Base-by-base conservation (phyloP, 2,329 filamentous ascomycete genomes). In the Venturia pyrina region DNA sequence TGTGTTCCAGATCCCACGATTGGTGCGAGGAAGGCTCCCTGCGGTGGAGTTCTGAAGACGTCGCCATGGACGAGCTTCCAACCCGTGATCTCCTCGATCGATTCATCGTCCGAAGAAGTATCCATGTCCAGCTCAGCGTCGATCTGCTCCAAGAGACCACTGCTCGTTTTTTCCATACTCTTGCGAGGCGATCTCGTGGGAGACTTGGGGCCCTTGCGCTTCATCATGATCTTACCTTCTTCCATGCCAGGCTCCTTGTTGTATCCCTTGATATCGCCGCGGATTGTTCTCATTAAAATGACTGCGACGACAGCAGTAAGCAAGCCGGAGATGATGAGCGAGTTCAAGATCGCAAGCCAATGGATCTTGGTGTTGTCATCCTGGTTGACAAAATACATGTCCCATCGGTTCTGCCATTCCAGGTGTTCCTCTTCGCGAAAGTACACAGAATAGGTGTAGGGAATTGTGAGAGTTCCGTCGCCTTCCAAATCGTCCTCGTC, bases 1-100 rank as follows among this genome's bases (percentile, higher is more conserved):
- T 96, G 91, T 82, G 89, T 91, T 53, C 91, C 91, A 0, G 91
- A 96, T 3, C 92, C 92, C 24, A 96, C 82, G 8, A 96, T 79
- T 0, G 91, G 91, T 0, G 91, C 90, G 48, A 96, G 81, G 1
- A 96, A 80, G 63, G 86, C 84, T 37, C 89, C 90, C 69, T 86
- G 84, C 2, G 80, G 76, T 0, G 91, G 91, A 34, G 87, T 81
- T 60, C 91, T 85, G 79, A 96, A 96, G 4, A 96, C 90, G 75
- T 96, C 91, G n/a, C 85, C 90, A 72, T 96, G 90, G 2, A 96
- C 81, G 19, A 95, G 80, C 75, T 96, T 96, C 91, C 91, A 96
- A 63, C 91, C 91, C 1, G 89, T 90, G 37, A 89, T 83, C 70
- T 96, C 91, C 71, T 96, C 91, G 7, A 90, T 75, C 0, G 83